Evolutionary conservation across 139 green algal genomes (phyloP), one percentile per base, ranked within the genome.

Genomic region (Pycnococcus provasolii): DNA sequence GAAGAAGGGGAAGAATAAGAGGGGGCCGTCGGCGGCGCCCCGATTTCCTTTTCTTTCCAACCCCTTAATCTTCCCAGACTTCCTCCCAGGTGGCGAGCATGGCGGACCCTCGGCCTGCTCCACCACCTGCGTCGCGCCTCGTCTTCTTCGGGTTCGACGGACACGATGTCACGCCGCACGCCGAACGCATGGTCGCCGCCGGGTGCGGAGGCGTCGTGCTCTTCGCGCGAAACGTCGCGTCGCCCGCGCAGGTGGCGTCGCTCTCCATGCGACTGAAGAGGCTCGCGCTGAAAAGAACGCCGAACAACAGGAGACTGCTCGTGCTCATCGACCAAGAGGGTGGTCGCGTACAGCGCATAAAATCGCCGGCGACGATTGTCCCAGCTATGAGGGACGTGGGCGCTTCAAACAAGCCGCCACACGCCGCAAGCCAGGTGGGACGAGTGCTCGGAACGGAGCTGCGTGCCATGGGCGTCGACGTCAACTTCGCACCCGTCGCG

Each of bases 401-500:
- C 48, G 11, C 3, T 67, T 37, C n/a, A 9, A 43, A 54, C 45
- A 58, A 39, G 45, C 58, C 9, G 15, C 54, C 41, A 59, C 46
- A 0, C 53, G 15, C 15, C 13, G 8, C 39, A 60, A 8, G 53
- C 61, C 74, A 2, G 13, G 7, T 11, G 58, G 42, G 37, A 51
- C 42, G 62, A 26, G 58, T 82, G 7, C 52, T 83, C 13, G 76
- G 74, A 1, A 57, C 51, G 1, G 77, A 83, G 68, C 72, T 83
- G 3, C 73, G 71, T 4, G 78, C 71, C 3, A 64, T 79, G 11
- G 40, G 82, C 66, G 71, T 83, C 40, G 77, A 83, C 58, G 73
- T 83, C 58, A 68, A 84, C 66, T 53, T 83, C 44, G 77, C 77
- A 2, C 77, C 77, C 5, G 77, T 83, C 6, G 13, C 84, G 26